phyloP scores from a whole-genome alignment of 768 basidiomycete species.

The Russula griseocarnosa region DNA sequence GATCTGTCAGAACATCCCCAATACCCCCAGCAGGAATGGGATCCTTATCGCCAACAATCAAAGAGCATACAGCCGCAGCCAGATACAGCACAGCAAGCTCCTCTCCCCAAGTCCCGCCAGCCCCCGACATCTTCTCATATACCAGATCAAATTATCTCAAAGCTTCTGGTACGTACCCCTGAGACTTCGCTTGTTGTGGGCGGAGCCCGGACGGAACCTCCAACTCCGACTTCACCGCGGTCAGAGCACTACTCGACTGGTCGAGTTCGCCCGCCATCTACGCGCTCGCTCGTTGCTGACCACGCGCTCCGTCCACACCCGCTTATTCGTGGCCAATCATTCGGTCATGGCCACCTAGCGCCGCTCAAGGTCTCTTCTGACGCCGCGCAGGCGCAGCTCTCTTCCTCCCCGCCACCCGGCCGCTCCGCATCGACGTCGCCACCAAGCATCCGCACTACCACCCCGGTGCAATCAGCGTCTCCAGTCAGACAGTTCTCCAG shows the following conservation, averaged over 20 bases:
- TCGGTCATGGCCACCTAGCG: slow-evolving; percentile 49
- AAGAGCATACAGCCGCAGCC: background rate
- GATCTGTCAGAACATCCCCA: background rate
- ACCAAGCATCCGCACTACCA: slow-evolving; percentile 27
- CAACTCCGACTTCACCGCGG: slow-evolving; percentile 39
- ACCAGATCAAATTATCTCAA: background rate
- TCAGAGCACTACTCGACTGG: slow-evolving; percentile 36
- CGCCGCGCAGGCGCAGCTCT: slow-evolving; percentile 42
- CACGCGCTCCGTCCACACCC: slow-evolving; percentile 64
- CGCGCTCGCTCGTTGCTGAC: slow-evolving; percentile 47
- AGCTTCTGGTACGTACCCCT: slow-evolving; percentile 3
- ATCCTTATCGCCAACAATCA: slow-evolving; percentile 5
- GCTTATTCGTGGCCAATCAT: slow-evolving; percentile 70
- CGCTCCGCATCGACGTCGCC: slow-evolving; percentile 32
- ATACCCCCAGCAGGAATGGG: slow-evolving; percentile 6
- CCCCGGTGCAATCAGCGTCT: slow-evolving; percentile 2
- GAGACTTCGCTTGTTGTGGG: slow-evolving; percentile 6
- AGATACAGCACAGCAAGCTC: background rate
- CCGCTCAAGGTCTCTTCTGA: slow-evolving; percentile 61
- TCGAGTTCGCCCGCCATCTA: slow-evolving; percentile 58
- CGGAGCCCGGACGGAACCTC: slow-evolving; percentile 28
- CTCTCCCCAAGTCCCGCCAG: background rate
- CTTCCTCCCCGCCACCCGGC: slow-evolving; percentile 35
- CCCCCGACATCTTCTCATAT: background rate
- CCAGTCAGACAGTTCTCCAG: slow-evolving; percentile 25